Base-by-base conservation (phyloP, 2,329 filamentous ascomycete genomes). In the Trichoderma cornu-damae region DNA sequence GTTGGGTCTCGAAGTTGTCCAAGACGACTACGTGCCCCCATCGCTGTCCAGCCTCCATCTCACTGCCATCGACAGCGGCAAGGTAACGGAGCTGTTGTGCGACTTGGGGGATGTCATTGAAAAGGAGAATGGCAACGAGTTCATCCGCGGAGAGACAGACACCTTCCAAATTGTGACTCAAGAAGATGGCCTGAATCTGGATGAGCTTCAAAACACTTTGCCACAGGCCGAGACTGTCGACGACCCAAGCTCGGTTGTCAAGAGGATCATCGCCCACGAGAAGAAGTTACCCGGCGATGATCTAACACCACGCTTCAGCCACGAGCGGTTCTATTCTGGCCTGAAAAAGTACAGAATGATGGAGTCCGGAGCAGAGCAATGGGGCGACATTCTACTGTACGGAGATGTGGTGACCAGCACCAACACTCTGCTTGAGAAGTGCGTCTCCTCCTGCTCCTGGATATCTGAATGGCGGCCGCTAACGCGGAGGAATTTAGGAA, bases 381-480 rank as follows among this genome's bases (percentile, higher is more conserved):
- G 95, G 77, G 94, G 94, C 4, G 82, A 85, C 50, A 76, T 82
- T 50, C 72, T 99, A 3, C 77, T 97, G 62, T 97, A 97, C 67
- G 92, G 88, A 53, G 90, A 96, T 70, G 90, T 96, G 6, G 80
- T 96, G 14, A 96, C 93, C 2, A 96, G 90, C 69, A 99, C 94
- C 26, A 96, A 93, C 72, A 96, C 92, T 0, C 77, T 97, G 4
- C 79, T 96, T 6, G 94, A 97, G 67, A 96, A 94, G 87, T 89
- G 71, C 62, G 74, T 64, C 2, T 0, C 0, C 24, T 9, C 6
- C 6, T n/a, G 54, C 7, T 6, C 26, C 11, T 14, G 6, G 12
- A 3, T 24, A 16, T 35, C 30, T 6, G 4, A 2, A 12, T 20
- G 11, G n/a, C 2, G 18, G 9, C 3, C 5, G 44, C 49, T 61